Conservation (phyloP, 805 yeast species). For the Cyberlindnera xylosilytica region DNA sequence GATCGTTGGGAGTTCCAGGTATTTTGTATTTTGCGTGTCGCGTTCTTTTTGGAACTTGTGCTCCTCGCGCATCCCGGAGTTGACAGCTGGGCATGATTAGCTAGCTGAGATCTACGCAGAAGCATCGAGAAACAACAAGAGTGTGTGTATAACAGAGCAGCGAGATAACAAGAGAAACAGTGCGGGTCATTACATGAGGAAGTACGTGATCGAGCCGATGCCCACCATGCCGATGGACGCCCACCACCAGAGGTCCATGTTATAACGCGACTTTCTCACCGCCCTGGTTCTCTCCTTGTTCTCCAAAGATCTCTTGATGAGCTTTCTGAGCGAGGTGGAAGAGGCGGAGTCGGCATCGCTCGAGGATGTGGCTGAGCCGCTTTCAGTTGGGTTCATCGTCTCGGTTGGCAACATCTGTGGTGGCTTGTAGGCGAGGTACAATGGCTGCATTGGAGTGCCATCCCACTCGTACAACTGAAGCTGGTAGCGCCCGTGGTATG, state of each 20-base stretch:
- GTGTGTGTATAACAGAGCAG: background rate
- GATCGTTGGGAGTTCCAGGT: background rate
- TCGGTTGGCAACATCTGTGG: slow-evolving; percentile 94
- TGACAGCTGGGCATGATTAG: too few relatives aligned
- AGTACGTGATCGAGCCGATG: slow-evolving; percentile 32
- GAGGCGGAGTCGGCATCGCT: slow-evolving; percentile 30
- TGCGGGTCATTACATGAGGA: slow-evolving; percentile 18
- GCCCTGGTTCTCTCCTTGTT: slow-evolving; percentile 81
- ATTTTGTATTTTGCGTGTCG: background rate
- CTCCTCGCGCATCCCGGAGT: too few relatives aligned
- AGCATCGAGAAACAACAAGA: background rate
- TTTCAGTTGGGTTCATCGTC: slow-evolving; percentile 83
- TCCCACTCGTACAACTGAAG: slow-evolving; percentile 73
- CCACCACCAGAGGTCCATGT: slow-evolving; percentile 58
- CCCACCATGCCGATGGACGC: slow-evolving; percentile 42
- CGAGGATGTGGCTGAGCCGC: too few relatives aligned
- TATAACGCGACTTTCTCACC: slow-evolving; percentile 35
- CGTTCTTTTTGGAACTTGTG: background rate
- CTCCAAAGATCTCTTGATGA: slow-evolving; percentile 71
- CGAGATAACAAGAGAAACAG: background rate
- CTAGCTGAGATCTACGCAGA: too few relatives aligned
- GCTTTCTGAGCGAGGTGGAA: slow-evolving; percentile 31
- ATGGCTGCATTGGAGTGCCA: slow-evolving; percentile 80
- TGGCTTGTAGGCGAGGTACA: slow-evolving; percentile 89
- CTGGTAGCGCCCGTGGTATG: slow-evolving; percentile 80